Evolutionary conservation across 345 rosid genomes (phyloP).

Genomic region (Moricandia arvensis): DNA sequence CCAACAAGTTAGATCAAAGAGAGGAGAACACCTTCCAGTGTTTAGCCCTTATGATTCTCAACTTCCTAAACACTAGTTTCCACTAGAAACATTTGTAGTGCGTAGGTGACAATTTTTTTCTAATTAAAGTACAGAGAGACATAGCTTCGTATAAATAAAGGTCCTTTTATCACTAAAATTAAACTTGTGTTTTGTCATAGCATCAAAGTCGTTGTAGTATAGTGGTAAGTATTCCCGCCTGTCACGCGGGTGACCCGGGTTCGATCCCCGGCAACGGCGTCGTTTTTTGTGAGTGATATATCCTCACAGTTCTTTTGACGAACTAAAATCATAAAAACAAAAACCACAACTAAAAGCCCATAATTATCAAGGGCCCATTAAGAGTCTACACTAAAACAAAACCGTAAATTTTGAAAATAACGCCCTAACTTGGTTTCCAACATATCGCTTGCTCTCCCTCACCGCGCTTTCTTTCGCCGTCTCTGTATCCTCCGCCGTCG

Average conservation of each 20-base stretch:
- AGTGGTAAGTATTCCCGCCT: constrained; percentile 74
- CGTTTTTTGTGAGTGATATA: too few species aligned
- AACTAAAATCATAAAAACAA: neutral
- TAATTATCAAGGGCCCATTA: neutral
- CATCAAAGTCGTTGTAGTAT: constrained; percentile 71
- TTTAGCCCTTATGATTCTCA: constrained; percentile 76
- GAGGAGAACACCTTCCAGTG: constrained; percentile 74
- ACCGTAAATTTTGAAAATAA: neutral
- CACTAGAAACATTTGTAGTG: constrained; percentile 34
- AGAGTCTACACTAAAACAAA: neutral
- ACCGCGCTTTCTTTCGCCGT: neutral
- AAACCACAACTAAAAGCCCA: neutral
- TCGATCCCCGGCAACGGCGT: constrained; percentile 93
- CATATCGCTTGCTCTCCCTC: neutral
- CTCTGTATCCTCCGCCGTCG: neutral
- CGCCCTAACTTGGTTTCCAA: neutral
- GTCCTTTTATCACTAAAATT: neutral
- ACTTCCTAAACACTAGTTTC: constrained; percentile 41
- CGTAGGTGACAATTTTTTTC: neutral
- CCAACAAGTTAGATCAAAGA: constrained; percentile 59
- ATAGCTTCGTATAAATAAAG: neutral
- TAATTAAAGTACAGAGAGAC: neutral
- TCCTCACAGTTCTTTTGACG: neutral
- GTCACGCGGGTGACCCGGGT: constrained; percentile 92
- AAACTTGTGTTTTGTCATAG: neutral